Percentiles rank a stretch among this genome's conserved stretches.
Evolutionary conservation across 169 alveolate genomes (phyloP).

Genomic region (Eimeria tenella): DNA sequence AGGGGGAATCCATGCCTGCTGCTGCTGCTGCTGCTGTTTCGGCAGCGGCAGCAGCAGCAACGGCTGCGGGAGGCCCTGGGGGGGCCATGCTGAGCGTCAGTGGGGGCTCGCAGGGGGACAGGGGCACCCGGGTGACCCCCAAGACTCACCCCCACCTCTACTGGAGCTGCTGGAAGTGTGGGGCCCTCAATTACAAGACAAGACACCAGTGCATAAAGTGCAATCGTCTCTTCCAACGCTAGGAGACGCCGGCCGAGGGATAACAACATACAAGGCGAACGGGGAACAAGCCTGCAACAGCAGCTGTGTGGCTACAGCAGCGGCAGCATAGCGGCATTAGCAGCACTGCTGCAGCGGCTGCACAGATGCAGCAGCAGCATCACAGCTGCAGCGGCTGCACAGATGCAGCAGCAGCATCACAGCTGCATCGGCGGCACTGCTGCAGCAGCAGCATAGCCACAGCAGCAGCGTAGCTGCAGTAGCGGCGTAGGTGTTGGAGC

Average conservation of each 20-base stretch:
- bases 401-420: too few species aligned
- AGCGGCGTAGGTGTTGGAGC: too few species aligned
- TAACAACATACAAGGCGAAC: too few species aligned
- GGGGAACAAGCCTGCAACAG: too few species aligned
- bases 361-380: too few species aligned
- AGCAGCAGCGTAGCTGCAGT: too few species aligned
- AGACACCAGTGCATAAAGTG: constrained; percentile 72
- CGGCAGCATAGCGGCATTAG: too few species aligned
- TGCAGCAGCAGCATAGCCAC: too few species aligned
- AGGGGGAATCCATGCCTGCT: not conserved
- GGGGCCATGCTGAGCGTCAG: not conserved
- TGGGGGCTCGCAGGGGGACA: not conserved
- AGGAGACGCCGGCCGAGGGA: not conserved
- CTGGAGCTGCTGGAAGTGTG: constrained; percentile 76
- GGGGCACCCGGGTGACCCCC: not conserved
- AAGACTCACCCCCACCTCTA: constrained; percentile 77
- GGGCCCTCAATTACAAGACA: constrained; percentile 63
- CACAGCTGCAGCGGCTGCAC: too few species aligned
- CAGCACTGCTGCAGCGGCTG: too few species aligned
- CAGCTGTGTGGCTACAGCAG: too few species aligned
- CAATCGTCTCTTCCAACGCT: constrained; percentile 57
- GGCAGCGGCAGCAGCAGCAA: constrained; percentile 4
- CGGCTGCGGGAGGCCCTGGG: constrained; percentile 8
- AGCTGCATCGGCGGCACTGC: too few species aligned
- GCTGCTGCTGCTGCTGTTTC: constrained; percentile 6